Conservation (phyloP, 2,329 filamentous ascomycete species). For the Aspergillus puulaauensis region DNA sequence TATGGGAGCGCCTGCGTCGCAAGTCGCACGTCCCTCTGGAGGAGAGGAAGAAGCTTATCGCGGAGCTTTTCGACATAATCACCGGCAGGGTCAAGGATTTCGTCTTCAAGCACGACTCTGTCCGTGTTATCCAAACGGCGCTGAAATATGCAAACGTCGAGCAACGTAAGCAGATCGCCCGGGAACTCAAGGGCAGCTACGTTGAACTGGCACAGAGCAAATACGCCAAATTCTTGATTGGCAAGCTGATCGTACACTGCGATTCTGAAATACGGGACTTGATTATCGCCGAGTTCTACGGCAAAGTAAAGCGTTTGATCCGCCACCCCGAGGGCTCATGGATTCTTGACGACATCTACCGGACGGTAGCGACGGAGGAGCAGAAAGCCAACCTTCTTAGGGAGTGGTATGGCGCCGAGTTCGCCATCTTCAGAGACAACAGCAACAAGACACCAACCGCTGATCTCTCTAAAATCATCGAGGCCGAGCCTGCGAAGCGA, state of each 20-base stretch:
- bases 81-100: conserved; percentile 91
- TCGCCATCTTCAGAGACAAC: conserved; percentile 71
- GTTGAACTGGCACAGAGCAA: conserved; percentile 84
- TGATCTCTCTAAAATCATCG: conserved; percentile 74
- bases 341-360: conserved; percentile 97
- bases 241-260: conserved; percentile 91
- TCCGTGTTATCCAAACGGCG: conserved; percentile 93
- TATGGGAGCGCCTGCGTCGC: conserved; percentile 90
- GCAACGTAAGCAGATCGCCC: conserved; percentile 82
- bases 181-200: conserved; percentile 82
- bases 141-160: conserved; percentile 89
- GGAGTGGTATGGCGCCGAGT: conserved; percentile 97
- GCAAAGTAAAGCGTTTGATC: conserved; percentile 86
- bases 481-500: conserved; percentile 78
- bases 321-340: conserved; percentile 95
- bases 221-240: conserved; percentile 96
- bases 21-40: conserved; percentile 92
- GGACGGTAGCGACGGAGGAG: conserved; percentile 77
- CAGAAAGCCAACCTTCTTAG: conserved; percentile 83
- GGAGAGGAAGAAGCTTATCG: conserved; percentile 81
- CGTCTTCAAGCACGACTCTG: conserved; percentile 96
- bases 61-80: conserved; percentile 87
- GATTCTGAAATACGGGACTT: conserved; percentile 82
- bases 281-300: conserved; percentile 93
- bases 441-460: conserved; percentile 45